Conservation (phyloP, 2,329 filamentous ascomycete genomes). For the Venturia oleaginea region DNA sequence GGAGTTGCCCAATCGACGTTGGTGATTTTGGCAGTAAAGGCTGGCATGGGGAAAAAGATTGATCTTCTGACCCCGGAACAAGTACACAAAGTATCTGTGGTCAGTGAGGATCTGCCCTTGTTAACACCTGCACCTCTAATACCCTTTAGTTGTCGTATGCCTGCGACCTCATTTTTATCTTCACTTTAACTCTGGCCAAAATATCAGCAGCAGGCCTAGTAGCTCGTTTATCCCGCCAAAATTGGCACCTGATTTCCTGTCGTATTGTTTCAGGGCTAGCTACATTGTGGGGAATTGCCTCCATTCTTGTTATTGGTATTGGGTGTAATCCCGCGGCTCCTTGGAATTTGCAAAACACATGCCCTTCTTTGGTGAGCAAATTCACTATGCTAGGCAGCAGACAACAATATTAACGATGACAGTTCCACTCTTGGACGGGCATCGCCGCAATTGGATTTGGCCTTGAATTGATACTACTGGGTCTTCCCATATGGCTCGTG, state of each 20-base stretch:
- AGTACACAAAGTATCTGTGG: neutral
- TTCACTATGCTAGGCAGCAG: neutral
- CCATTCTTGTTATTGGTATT: conserved; percentile 16
- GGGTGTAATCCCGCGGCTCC: conserved; percentile 12
- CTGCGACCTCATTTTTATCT: conserved; percentile 17
- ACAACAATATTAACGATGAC: neutral
- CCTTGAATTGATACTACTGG: conserved; percentile 21
- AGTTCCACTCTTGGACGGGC: conserved; percentile 17
- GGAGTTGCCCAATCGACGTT: conserved; percentile 12
- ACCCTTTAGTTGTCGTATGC: conserved; percentile 12
- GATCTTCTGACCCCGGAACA: neutral
- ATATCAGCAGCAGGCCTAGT: conserved; percentile 17
- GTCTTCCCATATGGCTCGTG: conserved; percentile 21
- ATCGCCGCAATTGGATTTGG: conserved; percentile 18
- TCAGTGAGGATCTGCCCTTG: neutral
- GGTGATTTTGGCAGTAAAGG: conserved; percentile 10
- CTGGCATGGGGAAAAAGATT: conserved; percentile 14
- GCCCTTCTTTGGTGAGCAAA: conserved; percentile 12
- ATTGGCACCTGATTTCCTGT: conserved; percentile 15
- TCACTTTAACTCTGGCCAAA: conserved; percentile 18
- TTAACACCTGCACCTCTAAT: neutral
- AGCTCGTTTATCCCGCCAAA: conserved; percentile 16
- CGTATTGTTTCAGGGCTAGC: conserved; percentile 15
- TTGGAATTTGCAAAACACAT: conserved; percentile 12
- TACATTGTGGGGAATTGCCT: conserved; percentile 16